phyloP scores from a whole-genome alignment of 2,329 filamentous ascomycete species.

The Paracorniculantispora psalliotae region DNA sequence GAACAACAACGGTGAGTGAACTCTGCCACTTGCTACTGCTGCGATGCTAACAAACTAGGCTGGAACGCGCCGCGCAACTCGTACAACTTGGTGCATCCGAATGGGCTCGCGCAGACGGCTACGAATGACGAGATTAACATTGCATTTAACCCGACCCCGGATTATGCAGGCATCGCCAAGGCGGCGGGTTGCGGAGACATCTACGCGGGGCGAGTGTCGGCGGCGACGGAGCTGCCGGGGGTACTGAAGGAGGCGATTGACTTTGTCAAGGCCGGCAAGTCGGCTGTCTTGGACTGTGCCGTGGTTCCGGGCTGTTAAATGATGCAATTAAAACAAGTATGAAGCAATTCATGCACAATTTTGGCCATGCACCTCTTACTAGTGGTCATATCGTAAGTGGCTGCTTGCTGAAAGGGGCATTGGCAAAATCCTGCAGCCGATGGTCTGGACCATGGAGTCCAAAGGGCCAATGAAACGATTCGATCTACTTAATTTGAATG shows the following conservation, averaged over 20 bases:
- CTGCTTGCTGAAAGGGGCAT: too few species aligned
- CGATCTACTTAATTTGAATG: too few species aligned
- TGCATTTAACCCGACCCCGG: slow-evolving; percentile 52
- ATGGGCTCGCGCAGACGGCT: slow-evolving; percentile 49
- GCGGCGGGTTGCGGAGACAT: slow-evolving; percentile 52
- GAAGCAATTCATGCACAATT: too few species aligned
- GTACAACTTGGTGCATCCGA: slow-evolving; percentile 52
- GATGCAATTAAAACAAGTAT: too few species aligned
- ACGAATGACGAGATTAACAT: slow-evolving; percentile 61
- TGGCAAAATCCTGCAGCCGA: too few species aligned
- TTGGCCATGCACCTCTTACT: too few species aligned
- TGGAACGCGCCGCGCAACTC: slow-evolving; percentile 58
- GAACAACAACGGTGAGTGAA: slow-evolving; percentile 47
- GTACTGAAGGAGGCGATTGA: slow-evolving; percentile 47
- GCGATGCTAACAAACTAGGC: slow-evolving; percentile 18
- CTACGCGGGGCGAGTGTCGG: slow-evolving; percentile 43
- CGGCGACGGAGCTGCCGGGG: slow-evolving; percentile 40
- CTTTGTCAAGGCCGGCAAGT: slow-evolving; percentile 44
- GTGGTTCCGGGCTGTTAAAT: slow-evolving; percentile 15
- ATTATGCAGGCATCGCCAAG: slow-evolving; percentile 57
- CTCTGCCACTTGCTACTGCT: neutral
- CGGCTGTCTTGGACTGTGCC: slow-evolving; percentile 51
- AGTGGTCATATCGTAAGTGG: too few species aligned
- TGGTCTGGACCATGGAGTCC: too few species aligned
- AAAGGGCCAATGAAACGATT: too few species aligned